Percentiles rank a stretch among this genome's conserved stretches.
phyloP scores from a whole-genome alignment of 345 rosid genomes.

The Triadica sebifera region DNA sequence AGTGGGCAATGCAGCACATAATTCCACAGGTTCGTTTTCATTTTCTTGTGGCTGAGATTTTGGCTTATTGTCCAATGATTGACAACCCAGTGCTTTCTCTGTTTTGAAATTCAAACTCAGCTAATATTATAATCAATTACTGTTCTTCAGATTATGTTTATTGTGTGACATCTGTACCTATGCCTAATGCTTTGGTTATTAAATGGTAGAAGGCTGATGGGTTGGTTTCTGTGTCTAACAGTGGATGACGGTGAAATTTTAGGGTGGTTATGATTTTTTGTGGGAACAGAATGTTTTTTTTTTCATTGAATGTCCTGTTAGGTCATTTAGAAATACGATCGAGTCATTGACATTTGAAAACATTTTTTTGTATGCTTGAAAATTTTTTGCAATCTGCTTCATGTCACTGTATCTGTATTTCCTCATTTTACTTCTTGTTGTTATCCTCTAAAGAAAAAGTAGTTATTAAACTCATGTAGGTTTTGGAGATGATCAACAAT shows the following conservation, averaged over 20 bases:
- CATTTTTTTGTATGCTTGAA: background rate
- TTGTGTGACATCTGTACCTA: background rate
- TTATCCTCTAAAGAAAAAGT: background rate
- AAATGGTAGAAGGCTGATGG: background rate
- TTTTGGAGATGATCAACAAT: slow-evolving; percentile 70
- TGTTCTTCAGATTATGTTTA: background rate
- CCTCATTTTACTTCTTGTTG: background rate
- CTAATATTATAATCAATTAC: background rate
- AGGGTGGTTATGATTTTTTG: background rate
- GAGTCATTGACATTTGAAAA: background rate
- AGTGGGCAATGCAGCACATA: slow-evolving; percentile 98
- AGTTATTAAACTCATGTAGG: slow-evolving; percentile 38
- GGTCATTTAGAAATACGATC: background rate
- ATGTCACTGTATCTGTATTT: background rate
- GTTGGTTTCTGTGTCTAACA: background rate
- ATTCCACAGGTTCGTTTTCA: slow-evolving; percentile 69
- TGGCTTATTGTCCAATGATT: background rate
- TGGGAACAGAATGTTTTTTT: no score
- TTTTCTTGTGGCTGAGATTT: background rate
- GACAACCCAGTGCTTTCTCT: no score
- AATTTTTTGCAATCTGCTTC: background rate
- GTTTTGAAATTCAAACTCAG: background rate
- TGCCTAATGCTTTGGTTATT: background rate
- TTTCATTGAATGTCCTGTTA: background rate
- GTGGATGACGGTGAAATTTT: background rate